A percentile compares a stretch with the other conserved stretches of the same genome.
These are phyloP conservation scores for Corylus avellana DNA, from an alignment of 306 rosid species.

Conservation along the genomic window DNA sequence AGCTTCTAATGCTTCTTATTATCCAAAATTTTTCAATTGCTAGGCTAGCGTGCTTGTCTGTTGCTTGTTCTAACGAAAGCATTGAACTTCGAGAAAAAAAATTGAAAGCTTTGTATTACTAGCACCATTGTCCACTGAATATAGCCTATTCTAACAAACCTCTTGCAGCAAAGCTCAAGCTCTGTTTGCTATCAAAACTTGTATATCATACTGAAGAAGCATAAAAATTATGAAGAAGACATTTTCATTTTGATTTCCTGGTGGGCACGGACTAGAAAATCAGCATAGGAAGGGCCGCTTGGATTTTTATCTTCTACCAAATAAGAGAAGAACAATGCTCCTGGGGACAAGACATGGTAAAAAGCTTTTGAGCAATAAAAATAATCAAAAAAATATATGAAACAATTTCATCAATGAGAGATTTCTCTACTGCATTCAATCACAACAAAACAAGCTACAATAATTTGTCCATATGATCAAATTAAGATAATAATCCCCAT, in stretches of 20 bases:
- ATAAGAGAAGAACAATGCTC: slow-evolving; percentile 73
- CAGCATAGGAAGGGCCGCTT: slow-evolving; percentile 83
- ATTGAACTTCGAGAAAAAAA: too few species aligned
- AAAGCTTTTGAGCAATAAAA: background rate
- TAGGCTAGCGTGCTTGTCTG: too few species aligned
- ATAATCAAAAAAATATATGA: background rate
- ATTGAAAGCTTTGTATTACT: too few species aligned
- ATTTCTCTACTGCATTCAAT: background rate
- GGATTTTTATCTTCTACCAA: slow-evolving; percentile 86
- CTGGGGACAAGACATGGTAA: slow-evolving; percentile 38
- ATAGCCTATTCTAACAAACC: too few species aligned
- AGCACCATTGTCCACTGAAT: too few species aligned
- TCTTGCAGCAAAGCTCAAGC: too few species aligned
- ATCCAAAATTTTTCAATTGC: too few species aligned
- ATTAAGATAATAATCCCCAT: background rate
- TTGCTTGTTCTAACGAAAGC: too few species aligned
- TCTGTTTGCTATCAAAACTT: slow-evolving; percentile 37
- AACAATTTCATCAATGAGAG: background rate
- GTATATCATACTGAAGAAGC: slow-evolving; percentile 24
- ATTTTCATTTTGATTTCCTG: slow-evolving; percentile 92
- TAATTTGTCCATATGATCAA: background rate
- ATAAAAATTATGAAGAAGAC: slow-evolving; percentile 45
- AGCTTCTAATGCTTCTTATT: background rate
- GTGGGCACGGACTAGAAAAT: slow-evolving; percentile 87
- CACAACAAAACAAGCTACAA: background rate